Base-by-base conservation (phyloP, 768 basidiomycete species). In the Psilocybe subaeruginosa region DNA sequence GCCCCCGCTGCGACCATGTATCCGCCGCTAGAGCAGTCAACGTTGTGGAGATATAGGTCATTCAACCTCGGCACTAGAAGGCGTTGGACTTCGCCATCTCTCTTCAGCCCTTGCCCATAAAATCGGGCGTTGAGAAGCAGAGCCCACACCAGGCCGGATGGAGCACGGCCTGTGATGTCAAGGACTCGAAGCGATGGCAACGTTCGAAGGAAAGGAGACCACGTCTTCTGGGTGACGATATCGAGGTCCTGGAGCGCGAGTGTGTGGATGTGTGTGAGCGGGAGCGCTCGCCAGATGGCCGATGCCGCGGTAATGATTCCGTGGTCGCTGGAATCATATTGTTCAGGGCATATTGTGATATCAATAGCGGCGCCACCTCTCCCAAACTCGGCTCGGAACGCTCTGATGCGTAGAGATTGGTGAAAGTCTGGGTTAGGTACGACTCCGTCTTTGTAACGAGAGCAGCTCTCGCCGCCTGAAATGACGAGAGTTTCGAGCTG, bases 61-160 rank as follows among this genome's bases (percentile, higher is more conserved):
- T 71, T 68, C 35, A 80, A 68, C 48, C 59, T 65, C 14, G 77
- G 76, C 16, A 77, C 68, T 14, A 78, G 67, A 31, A 78, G 64
- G 12, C 59, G 62, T 49, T 62, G 62, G 9, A 58, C 62, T 49
- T 68, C 63, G 52, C 61, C 61, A 52, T 72, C 68, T 23, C 69
- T 68, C 55, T 69, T 66, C 23, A 71, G 72, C 31, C 68, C 60
- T 59, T 72, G 69, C 7, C 67, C 67, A 35, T 72, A 69, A 6
- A 73, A 64, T 29, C 72, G 62, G 16, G 76, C 77, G 59, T 79
- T 76, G 51, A 79, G 60, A 0, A 80, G 69, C 17, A 80, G 68
- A 35, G 77, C 73, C 79, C 78, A 80, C 4, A 72, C 67, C 14
- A 80, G 62, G 7, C 79, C 79, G 7, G 73, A 78, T 5, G 79